Evolutionary conservation across 2,329 filamentous ascomycete species (phyloP).

Genomic region (Aureobasidium sp.): DNA sequence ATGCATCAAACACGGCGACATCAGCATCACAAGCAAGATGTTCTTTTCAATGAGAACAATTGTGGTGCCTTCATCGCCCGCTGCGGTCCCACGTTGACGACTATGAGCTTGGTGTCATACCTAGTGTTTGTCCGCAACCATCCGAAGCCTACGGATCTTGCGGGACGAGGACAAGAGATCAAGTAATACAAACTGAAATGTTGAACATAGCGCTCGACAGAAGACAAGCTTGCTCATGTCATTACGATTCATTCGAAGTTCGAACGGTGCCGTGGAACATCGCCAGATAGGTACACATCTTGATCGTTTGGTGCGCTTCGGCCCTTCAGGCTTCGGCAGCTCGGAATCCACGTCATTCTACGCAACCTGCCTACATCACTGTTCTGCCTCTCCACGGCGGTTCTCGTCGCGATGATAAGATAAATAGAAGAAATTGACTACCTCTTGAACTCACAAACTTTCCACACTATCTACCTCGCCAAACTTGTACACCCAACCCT

Average conservation of each 20-base stretch:
- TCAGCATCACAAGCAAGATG: not conserved
- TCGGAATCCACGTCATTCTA: not conserved
- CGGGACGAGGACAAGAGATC: not conserved
- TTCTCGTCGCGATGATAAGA: not conserved
- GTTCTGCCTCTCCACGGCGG: not conserved
- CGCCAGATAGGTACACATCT: not conserved
- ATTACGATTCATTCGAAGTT: not conserved
- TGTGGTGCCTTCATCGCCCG: not conserved
- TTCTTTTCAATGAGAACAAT: not conserved
- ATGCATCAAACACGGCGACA: not conserved
- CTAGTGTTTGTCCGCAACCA: not conserved
- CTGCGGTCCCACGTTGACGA: not conserved
- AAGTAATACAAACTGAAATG: not conserved
- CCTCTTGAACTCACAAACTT: not conserved
- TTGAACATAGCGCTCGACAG: not conserved
- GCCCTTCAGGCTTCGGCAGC: not conserved
- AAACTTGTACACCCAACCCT: not conserved
- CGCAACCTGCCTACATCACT: not conserved
- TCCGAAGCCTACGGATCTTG: not conserved
- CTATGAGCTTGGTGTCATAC: not conserved
- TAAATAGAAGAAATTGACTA: not conserved
- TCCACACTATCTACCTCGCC: not conserved
- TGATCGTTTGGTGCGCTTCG: not conserved
- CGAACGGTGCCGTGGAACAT: not conserved
- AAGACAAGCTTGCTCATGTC: not conserved